These are phyloP conservation scores for Thielaviopsis punctulata DNA, from an alignment of 2,329 filamentous ascomycete species.

Conservation along the genomic window DNA sequence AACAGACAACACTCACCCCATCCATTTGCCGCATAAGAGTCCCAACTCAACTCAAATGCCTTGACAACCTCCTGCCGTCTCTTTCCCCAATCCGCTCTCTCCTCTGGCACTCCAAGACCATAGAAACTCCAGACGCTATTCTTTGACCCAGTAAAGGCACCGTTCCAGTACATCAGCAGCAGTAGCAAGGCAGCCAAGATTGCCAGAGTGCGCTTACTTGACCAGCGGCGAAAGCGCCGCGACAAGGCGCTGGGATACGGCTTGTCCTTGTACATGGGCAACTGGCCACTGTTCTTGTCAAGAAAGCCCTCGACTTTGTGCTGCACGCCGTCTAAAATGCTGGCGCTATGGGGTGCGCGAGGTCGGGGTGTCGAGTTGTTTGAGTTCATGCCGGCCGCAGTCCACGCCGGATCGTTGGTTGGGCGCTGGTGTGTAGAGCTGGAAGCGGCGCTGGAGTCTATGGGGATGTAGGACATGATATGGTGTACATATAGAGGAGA, in stretches of 20 bases:
- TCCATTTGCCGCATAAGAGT: conserved; percentile 77
- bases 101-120: conserved; percentile 22
- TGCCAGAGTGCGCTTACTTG: conserved; percentile 38
- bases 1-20: conserved; percentile 48
- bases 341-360: conserved; percentile 18
- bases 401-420: conserved; percentile 51
- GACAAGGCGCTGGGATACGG: conserved; percentile 47
- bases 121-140: conserved; percentile 40
- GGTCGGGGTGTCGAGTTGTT: conserved; percentile 18
- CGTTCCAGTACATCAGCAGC: conserved; percentile 50
- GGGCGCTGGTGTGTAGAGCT: conserved; percentile 40
- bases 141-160: conserved; percentile 32
- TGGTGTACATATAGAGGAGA: no score
- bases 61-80: conserved; percentile 71
- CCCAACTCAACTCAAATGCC: conserved; percentile 82
- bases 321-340: conserved; percentile 35
- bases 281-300: conserved; percentile 33
- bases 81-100: conserved; percentile 52
- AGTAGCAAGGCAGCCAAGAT: conserved; percentile 36
- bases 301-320: conserved; percentile 49
- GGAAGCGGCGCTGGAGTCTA: background rate
- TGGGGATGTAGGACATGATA: background rate
- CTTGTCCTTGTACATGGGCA: conserved; percentile 99
- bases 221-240: conserved; percentile 39
- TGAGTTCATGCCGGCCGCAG: conserved; percentile 28